These are phyloP conservation scores for Boechera stricta DNA, from an alignment of 345 rosid genomes.

Conservation along the genomic window DNA sequence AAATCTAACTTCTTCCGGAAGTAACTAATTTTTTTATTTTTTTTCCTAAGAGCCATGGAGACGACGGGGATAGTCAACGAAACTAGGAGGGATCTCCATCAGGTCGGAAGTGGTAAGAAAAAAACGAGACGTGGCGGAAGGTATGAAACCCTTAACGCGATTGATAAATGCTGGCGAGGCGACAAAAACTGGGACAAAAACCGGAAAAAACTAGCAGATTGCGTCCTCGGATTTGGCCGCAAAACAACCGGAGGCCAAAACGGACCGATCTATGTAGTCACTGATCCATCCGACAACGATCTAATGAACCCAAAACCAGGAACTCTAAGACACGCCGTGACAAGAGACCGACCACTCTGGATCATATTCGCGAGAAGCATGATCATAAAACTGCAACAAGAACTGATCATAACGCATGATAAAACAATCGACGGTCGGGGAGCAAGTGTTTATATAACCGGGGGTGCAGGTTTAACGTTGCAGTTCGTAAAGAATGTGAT, in stretches of 20 bases:
- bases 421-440: conserved; percentile 89
- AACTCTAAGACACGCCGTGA: conserved; percentile 78
- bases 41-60: conserved; percentile 35
- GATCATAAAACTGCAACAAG: conserved; percentile 69
- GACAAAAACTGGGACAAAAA: conserved; percentile 54
- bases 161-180: conserved; percentile 74
- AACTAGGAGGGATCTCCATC: conserved; percentile 56
- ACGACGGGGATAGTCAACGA: conserved; percentile 41
- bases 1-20: conserved; percentile 20
- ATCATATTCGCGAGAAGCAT: conserved; percentile 65
- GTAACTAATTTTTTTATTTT: background rate
- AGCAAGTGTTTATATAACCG: conserved; percentile 57
- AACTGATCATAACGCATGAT: conserved; percentile 56
- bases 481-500: conserved; percentile 74
- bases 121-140: conserved; percentile 32
- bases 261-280: conserved; percentile 66
- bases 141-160: conserved; percentile 61
- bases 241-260: conserved; percentile 64
- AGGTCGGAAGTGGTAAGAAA: conserved; percentile 31
- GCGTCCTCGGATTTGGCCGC: conserved; percentile 75
- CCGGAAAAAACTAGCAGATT: conserved; percentile 61
- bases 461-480: conserved; percentile 71
- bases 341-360: conserved; percentile 74
- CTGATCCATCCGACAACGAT: conserved; percentile 58
- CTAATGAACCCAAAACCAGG: conserved; percentile 65